Evolutionary conservation across 306 rosid species (phyloP).

Genomic region (Corylus heterophylla): DNA sequence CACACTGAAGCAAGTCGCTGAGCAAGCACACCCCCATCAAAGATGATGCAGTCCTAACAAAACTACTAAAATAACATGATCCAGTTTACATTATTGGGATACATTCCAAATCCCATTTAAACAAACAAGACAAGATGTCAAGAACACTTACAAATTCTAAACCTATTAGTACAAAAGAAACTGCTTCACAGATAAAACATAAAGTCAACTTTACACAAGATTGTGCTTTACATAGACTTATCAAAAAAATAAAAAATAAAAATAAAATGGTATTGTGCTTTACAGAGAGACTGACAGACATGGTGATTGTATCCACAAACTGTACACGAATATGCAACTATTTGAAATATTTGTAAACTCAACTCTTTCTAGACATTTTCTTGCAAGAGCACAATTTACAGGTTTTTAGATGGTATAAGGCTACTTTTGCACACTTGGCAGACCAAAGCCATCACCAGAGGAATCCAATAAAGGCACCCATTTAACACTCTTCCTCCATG

Average conservation of each 20-base stretch:
- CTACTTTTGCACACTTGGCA: slow-evolving; percentile 22
- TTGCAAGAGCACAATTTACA: slow-evolving; percentile 21
- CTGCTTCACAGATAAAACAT: slow-evolving; percentile 8
- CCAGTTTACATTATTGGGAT: slow-evolving; percentile 4
- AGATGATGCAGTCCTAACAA: not conserved
- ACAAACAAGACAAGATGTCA: not conserved
- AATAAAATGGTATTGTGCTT: not conserved
- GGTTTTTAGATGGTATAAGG: slow-evolving; percentile 15
- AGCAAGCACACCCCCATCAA: not conserved
- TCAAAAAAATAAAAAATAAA: too few species aligned
- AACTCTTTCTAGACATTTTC: slow-evolving; percentile 21
- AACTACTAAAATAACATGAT: not conserved
- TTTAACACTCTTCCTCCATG: slow-evolving; percentile 35
- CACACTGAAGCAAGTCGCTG: not conserved
- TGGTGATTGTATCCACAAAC: not conserved
- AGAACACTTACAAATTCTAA: not conserved
- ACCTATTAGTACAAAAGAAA: slow-evolving; percentile 15
- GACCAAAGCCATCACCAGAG: slow-evolving; percentile 31
- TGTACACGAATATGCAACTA: not conserved
- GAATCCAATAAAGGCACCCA: slow-evolving; percentile 30
- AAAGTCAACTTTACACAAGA: slow-evolving; percentile 12
- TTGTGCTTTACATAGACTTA: slow-evolving; percentile 17
- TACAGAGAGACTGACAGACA: slow-evolving; percentile 16
- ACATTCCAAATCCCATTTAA: not conserved
- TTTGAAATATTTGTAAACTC: not conserved